Conservation (phyloP, 2,329 filamentous ascomycete species). For the Hypomyces perniciosus region DNA sequence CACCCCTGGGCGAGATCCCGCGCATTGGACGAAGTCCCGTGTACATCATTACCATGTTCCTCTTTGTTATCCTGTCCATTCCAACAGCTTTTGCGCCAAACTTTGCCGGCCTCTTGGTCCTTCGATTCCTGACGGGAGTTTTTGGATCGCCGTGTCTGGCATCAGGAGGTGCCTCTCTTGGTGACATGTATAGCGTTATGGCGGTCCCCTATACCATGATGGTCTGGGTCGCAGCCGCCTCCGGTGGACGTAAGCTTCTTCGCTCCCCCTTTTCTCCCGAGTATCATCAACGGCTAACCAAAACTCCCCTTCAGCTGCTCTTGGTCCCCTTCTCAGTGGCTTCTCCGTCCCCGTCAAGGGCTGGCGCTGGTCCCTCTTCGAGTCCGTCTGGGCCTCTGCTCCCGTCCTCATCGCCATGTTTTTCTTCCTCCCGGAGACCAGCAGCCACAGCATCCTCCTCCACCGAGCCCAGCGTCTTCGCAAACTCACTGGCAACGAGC, state of each 20-base stretch:
- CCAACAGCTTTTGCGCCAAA: slow-evolving; percentile 58
- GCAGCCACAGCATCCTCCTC: slow-evolving; percentile 51
- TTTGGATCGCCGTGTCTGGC: slow-evolving; percentile 61
- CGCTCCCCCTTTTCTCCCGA: neutral
- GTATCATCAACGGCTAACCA: neutral
- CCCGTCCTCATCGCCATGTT: slow-evolving; percentile 57
- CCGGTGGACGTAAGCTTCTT: slow-evolving; percentile 35
- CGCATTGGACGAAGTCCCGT: slow-evolving; percentile 60
- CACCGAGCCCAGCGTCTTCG: slow-evolving; percentile 56
- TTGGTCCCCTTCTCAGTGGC: slow-evolving; percentile 56
- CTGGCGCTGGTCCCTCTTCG: slow-evolving; percentile 62
- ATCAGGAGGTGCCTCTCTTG: slow-evolving; percentile 47
- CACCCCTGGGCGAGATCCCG: slow-evolving; percentile 61
- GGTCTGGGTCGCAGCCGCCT: slow-evolving; percentile 51
- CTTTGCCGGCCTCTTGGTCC: slow-evolving; percentile 57
- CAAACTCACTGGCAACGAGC: slow-evolving; percentile 49
- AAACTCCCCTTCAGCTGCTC: slow-evolving; percentile 35
- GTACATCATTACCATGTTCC: slow-evolving; percentile 60
- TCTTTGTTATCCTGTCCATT: slow-evolving; percentile 62
- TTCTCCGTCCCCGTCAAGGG: slow-evolving; percentile 51
- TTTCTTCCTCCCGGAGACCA: slow-evolving; percentile 59
- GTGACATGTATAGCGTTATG: slow-evolving; percentile 49
- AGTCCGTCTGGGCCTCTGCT: slow-evolving; percentile 55
- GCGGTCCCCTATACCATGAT: slow-evolving; percentile 53
- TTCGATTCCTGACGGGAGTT: slow-evolving; percentile 60